Conservation (phyloP, 139 green algal genomes). For the Chlorella sorokiniana region DNA sequence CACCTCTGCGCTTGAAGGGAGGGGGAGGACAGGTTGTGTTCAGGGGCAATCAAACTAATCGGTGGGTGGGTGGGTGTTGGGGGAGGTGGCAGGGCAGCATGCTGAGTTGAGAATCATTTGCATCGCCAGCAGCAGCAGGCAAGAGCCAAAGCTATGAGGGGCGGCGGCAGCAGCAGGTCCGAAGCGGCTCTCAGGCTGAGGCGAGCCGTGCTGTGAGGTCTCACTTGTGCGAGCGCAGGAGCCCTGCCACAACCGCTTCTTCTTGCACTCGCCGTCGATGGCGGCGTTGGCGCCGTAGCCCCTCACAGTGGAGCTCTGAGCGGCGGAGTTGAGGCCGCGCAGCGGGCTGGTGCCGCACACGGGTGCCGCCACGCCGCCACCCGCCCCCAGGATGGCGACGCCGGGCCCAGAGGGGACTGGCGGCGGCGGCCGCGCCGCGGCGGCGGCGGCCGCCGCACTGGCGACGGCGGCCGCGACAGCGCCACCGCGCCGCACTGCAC, state of each 20-base stretch:
- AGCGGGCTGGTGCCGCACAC: conserved; percentile 36
- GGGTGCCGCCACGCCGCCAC: neutral
- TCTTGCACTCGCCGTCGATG: conserved; percentile 38
- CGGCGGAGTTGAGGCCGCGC: conserved; percentile 20
- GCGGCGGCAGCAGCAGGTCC: neutral
- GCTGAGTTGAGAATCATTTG: too few species aligned
- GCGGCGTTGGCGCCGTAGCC: neutral
- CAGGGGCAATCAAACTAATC: neutral
- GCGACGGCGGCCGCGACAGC: neutral
- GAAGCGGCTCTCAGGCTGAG: too few species aligned
- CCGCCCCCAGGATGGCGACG: neutral
- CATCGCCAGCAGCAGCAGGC: too few species aligned
- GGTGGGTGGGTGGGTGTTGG: too few species aligned
- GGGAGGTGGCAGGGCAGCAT: too few species aligned
- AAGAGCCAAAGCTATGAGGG: neutral
- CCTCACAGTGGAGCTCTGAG: neutral
- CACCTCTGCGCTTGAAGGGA: neutral
- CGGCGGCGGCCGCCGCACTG: neutral
- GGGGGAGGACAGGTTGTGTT: neutral
- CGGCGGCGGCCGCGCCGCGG: neutral
- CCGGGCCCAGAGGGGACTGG: neutral
- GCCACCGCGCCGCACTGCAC: neutral
- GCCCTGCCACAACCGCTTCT: neutral
- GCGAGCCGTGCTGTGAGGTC: neutral
- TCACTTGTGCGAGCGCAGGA: conserved; percentile 32